These are phyloP conservation scores for Syzygium jambos DNA, from an alignment of 345 rosid species.

Conservation along the genomic window DNA sequence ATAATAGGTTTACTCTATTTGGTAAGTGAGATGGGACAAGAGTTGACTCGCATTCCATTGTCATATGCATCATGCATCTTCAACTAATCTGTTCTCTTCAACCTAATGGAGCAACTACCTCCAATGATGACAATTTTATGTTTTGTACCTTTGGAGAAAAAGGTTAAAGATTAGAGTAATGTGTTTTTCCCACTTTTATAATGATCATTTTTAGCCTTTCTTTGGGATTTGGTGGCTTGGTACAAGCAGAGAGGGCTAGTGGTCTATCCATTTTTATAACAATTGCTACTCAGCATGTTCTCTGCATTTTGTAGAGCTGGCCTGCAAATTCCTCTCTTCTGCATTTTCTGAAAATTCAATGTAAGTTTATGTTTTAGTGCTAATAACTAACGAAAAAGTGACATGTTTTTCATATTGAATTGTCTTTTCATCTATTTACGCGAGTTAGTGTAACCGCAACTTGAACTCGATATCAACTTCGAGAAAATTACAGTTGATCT, in stretches of 20 bases:
- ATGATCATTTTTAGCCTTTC: neutral
- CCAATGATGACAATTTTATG: neutral
- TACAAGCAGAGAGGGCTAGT: neutral
- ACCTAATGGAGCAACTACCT: constrained; percentile 30
- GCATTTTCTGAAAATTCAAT: neutral
- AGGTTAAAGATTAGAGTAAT: neutral
- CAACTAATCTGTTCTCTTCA: constrained; percentile 26
- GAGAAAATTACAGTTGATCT: neutral
- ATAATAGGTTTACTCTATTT: neutral
- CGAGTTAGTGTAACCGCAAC: neutral
- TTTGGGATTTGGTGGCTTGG: neutral
- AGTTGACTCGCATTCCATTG: neutral
- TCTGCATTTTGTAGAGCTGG: neutral
- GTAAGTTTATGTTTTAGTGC: neutral
- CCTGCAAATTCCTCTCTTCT: neutral
- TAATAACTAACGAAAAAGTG: neutral
- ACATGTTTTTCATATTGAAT: neutral
- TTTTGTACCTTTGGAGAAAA: neutral
- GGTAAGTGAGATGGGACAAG: constrained; percentile 10
- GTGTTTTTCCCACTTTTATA: neutral
- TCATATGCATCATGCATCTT: neutral
- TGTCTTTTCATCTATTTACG: neutral
- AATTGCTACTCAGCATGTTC: neutral
- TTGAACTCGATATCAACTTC: neutral
- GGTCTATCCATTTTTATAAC: neutral